Percentiles rank a stretch among this genome's conserved stretches.
Conservation (phyloP, 441 rosid genomes). For the Euphorbia celastroides region DNA sequence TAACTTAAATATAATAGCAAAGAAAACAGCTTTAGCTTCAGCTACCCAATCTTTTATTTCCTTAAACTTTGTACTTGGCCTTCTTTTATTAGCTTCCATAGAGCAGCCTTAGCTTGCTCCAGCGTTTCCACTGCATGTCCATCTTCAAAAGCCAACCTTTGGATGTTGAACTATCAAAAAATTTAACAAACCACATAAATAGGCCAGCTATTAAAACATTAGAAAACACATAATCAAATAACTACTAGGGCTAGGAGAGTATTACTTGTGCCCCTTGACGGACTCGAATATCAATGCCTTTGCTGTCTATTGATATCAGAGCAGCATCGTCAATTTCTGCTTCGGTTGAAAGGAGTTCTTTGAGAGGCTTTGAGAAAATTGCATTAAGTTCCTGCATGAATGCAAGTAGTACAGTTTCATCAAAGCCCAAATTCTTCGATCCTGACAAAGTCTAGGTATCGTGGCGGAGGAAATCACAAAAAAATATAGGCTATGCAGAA, state of each 20-base stretch:
- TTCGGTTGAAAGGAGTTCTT: slow-evolving; percentile 53
- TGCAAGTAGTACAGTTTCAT: slow-evolving; percentile 4
- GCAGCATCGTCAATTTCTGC: slow-evolving; percentile 89
- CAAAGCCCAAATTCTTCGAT: neutral
- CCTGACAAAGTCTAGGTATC: neutral
- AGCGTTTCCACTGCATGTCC: slow-evolving; percentile 73
- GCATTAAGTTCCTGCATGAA: slow-evolving; percentile 67
- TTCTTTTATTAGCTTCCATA: slow-evolving; percentile 62
- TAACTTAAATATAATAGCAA: neutral
- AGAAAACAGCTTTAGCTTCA: neutral
- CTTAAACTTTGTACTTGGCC: slow-evolving; percentile 55
- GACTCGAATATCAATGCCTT: slow-evolving; percentile 80
- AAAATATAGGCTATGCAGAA: neutral
- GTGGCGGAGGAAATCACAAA: neutral
- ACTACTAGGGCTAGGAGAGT: neutral
- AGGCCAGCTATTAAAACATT: neutral
- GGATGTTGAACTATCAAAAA: slow-evolving; percentile 61
- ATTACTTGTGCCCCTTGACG: slow-evolving; percentile 95
- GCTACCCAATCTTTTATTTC: slow-evolving; percentile 25
- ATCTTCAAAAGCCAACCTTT: slow-evolving; percentile 82
- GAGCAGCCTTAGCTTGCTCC: slow-evolving; percentile 82
- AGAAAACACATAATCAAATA: neutral
- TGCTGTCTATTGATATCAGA: slow-evolving; percentile 90
- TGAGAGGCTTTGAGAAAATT: slow-evolving; percentile 74
- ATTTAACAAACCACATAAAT: neutral